phyloP scores from a whole-genome alignment of 441 rosid genomes.

The Capsella rubella region DNA sequence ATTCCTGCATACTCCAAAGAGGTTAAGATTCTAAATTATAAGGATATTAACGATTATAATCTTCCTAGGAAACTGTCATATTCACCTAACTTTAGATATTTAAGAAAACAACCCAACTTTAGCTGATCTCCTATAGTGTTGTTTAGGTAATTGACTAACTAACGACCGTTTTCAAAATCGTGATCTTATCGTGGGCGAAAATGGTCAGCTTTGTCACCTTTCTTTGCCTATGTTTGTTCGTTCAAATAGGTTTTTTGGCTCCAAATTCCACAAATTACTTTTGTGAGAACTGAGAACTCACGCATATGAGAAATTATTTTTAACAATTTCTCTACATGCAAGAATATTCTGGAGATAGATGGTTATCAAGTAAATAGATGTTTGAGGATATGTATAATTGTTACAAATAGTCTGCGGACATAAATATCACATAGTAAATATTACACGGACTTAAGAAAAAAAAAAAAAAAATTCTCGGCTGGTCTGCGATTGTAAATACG shows the following conservation, averaged over 20 bases:
- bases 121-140: not conserved
- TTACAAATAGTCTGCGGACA: too few relatives aligned
- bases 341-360: not conserved
- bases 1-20: constrained; percentile 25
- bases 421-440: too few relatives aligned
- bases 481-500: too few relatives aligned
- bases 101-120: not conserved
- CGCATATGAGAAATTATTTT: not conserved
- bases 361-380: not conserved
- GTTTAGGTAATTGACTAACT: too few relatives aligned
- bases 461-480: too few relatives aligned
- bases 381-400: too few relatives aligned
- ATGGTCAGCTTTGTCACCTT: not conserved
- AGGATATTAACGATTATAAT: constrained; percentile 9
- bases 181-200: not conserved
- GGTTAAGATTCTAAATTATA: constrained; percentile 19
- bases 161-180: not conserved
- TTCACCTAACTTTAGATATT: not conserved
- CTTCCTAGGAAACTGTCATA: constrained; percentile 5
- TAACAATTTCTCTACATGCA: not conserved
- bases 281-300: not conserved
- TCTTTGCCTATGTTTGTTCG: not conserved
- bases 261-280: not conserved
- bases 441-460: too few relatives aligned
- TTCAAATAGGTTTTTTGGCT: not conserved